Percentiles rank a stretch among this genome's conserved stretches.
Conservation (phyloP, 169 alveolate genomes). For the Cryptosporidium ubiquitum region DNA sequence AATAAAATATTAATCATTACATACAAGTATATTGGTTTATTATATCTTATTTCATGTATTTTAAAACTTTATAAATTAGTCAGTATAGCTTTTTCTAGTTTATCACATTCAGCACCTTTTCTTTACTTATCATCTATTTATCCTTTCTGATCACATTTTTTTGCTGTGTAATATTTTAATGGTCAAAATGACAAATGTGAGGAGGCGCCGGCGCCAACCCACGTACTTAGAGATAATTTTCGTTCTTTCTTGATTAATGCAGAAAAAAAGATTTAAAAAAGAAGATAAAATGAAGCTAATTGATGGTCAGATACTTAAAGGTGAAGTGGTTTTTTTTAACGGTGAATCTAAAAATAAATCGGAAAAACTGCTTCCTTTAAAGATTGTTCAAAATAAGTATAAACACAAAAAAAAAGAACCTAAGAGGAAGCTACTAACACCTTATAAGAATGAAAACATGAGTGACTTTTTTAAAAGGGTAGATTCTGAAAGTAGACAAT, state of each 20-base stretch:
- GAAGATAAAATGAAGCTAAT: slow-evolving; percentile 5
- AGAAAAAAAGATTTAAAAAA: not conserved
- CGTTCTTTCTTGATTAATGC: not conserved
- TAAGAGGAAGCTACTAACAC: slow-evolving; percentile 15
- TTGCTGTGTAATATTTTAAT: not conserved
- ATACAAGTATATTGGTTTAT: not conserved
- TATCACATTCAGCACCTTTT: not conserved
- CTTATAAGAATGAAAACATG: slow-evolving; percentile 30
- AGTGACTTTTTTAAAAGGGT: slow-evolving; percentile 56
- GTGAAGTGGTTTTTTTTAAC: slow-evolving; percentile 21
- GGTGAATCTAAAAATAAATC: not conserved
- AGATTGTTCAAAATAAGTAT: slow-evolving; percentile 8
- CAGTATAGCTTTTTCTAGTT: not conserved
- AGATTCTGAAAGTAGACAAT: slow-evolving; percentile 9
- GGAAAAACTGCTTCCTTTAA: slow-evolving; percentile 28
- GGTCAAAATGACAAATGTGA: slow-evolving; percentile 28
- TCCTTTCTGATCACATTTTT: not conserved
- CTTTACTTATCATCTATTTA: not conserved
- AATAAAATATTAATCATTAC: not conserved
- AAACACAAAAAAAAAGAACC: not conserved
- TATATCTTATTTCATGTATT: not conserved
- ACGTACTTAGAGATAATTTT: not conserved
- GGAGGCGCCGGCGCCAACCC: slow-evolving; percentile 11
- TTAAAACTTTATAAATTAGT: not conserved
- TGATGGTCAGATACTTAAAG: slow-evolving; percentile 43